Evolutionary conservation across 2,329 filamentous ascomycete genomes (phyloP), one percentile per base, ranked within the genome.

Genomic region (Ascochyta pisi): DNA sequence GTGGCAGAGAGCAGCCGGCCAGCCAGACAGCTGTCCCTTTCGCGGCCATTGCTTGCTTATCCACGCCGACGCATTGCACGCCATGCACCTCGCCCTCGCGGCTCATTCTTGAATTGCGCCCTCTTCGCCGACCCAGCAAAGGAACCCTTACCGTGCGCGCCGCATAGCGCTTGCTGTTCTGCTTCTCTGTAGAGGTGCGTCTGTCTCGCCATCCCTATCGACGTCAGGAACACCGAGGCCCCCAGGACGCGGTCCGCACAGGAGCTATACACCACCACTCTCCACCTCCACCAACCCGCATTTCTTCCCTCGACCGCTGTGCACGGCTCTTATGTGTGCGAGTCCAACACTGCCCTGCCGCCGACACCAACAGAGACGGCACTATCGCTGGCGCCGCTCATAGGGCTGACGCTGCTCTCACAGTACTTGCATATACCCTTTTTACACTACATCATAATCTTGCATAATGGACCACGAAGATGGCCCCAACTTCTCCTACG

Each of bases 401-500:
- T 57, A 60, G 54, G 42, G 58, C 73, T 75, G 60, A 75, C 62
- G 4, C 27, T 10, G 2, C 27, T 22, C 24, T 46, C 52, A 19
- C 58, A 74, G 72, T 71, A 65, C 64, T 72, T 71, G 47, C 69
- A 71, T 68, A 73, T 74, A 71, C 66, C 67, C 69, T 58, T 68
- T 66, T 58, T 50, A 56, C 61, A 50, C 54, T 58, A 49, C 37
- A 57, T 67, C 60, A 16, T 66, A 63, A 70, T 71, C 53, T 48
- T 40, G 45, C 64, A 62, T 63, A 64, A 76, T 75, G 73, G 71
- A 70, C 38, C 50, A 68, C 61, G 71, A 74, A 27, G 68, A 68
- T 60, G 73, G 63, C 22, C 75, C 76, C 53, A 73, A 78, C 64
- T 77, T 76, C 62, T 73, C 74, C 44, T 75, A 74, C 66, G 77